phyloP scores from a whole-genome alignment of 2,329 filamentous ascomycete species.

The Aureobasidium sp. region DNA sequence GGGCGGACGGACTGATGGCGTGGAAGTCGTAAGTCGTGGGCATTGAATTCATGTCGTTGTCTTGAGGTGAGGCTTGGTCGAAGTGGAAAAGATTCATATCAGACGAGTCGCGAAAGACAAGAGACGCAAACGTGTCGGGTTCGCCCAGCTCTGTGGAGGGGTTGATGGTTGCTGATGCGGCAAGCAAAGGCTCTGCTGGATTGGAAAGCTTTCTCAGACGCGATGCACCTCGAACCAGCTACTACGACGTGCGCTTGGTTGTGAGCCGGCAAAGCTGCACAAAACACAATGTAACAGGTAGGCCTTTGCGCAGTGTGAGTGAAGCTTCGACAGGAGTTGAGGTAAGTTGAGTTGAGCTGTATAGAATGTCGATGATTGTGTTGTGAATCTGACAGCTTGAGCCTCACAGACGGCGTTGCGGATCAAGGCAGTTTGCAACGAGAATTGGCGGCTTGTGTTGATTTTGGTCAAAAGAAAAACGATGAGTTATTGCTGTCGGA shows the following conservation, averaged over 20 bases:
- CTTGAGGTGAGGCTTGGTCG: background rate
- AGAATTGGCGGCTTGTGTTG: background rate
- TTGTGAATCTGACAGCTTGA: conserved; percentile 3
- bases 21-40: conserved; percentile 3
- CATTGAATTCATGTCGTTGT: background rate
- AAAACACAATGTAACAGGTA: background rate
- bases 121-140: background rate
- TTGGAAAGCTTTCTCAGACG: background rate
- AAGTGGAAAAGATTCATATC: conserved; percentile 12
- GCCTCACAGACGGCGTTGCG: background rate
- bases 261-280: background rate
- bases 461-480: background rate
- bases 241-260: background rate
- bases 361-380: background rate
- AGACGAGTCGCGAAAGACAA: conserved; percentile 12
- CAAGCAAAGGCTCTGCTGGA: background rate
- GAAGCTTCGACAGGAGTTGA: background rate
- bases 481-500: background rate
- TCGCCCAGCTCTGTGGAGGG: background rate
- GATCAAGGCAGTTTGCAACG: background rate
- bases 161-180: background rate
- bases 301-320: background rate
- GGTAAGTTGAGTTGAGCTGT: background rate
- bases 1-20: background rate
- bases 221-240: background rate